Percentiles rank a stretch among this genome's conserved stretches.
These are phyloP conservation scores for Didymellaceae sp. DNA, from an alignment of 2,329 filamentous ascomycete genomes.

Conservation along the genomic window DNA sequence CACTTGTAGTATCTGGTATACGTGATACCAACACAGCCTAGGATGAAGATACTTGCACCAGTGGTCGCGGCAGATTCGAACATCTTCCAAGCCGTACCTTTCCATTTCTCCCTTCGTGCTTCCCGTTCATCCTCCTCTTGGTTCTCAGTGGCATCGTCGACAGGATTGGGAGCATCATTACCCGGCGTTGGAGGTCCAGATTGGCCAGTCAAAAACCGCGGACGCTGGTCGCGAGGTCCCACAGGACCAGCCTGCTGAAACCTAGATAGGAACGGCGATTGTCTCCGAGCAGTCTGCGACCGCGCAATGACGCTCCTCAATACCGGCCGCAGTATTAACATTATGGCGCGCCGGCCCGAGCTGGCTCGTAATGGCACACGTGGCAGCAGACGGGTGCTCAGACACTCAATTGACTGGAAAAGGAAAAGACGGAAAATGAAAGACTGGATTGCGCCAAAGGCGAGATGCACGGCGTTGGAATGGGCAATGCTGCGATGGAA, in stretches of 20 bases:
- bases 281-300: conserved; percentile 3
- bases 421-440: conserved; percentile 22
- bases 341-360: conserved; percentile 29
- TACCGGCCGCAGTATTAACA: conserved; percentile 40
- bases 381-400: conserved; percentile 22
- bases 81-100: conserved; percentile 58
- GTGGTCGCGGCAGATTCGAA: conserved; percentile 59
- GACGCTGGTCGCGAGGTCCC: conserved; percentile 18
- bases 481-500: conserved; percentile 10
- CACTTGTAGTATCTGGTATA: conserved; percentile 75
- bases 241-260: conserved; percentile 37
- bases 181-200: conserved; percentile 45
- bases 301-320: conserved; percentile 14
- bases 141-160: conserved; percentile 45
- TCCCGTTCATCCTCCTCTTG: conserved; percentile 28
- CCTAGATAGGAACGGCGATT: conserved; percentile 17
- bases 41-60: conserved; percentile 57
- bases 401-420: conserved; percentile 21
- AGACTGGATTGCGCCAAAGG: conserved; percentile 19
- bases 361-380: conserved; percentile 34
- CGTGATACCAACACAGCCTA: conserved; percentile 56
- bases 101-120: conserved; percentile 38
- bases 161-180: conserved; percentile 47
- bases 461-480: conserved; percentile 15
- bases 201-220: conserved; percentile 42